Conservation (phyloP, 225 moss, liverwort and hornwort genomes). For the Ulota crispa region DNA sequence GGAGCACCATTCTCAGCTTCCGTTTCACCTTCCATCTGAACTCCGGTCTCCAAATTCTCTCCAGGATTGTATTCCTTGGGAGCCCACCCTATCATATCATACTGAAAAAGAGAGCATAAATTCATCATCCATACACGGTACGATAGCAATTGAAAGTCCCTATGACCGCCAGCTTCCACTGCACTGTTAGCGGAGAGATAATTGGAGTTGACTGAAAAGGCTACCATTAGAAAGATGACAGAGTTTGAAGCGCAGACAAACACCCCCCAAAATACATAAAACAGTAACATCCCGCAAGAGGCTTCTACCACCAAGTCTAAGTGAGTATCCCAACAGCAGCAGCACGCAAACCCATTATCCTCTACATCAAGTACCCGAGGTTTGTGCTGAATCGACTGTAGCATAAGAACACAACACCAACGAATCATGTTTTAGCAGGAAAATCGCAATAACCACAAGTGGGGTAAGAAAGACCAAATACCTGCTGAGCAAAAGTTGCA, state of each 20-base stretch:
- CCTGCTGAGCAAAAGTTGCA: slow-evolving; percentile 97
- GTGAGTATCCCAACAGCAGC: background rate
- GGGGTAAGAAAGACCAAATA: slow-evolving; percentile 17
- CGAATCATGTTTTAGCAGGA: background rate
- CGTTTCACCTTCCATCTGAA: slow-evolving; percentile 41
- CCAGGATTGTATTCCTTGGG: slow-evolving; percentile 98
- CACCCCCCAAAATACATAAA: background rate
- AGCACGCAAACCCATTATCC: background rate
- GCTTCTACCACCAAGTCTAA: background rate
- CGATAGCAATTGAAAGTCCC: background rate
- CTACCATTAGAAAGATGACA: background rate
- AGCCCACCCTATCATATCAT: slow-evolving; percentile 96
- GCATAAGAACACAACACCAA: slow-evolving; percentile 12
- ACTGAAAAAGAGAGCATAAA: slow-evolving; percentile 54
- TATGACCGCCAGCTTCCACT: background rate
- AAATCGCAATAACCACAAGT: background rate
- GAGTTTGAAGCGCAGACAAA: background rate
- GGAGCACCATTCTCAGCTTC: slow-evolving; percentile 68
- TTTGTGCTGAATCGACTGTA: slow-evolving; percentile 3
- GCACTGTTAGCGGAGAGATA: background rate
- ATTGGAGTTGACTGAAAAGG: background rate
- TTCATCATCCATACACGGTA: background rate
- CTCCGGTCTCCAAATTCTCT: slow-evolving; percentile 43
- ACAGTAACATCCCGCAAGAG: background rate
- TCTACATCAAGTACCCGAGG: background rate